Evolutionary conservation across 352 stramenopile species (phyloP), one percentile per base, ranked within the genome.

Genomic region (Globisporangium barbulae): DNA sequence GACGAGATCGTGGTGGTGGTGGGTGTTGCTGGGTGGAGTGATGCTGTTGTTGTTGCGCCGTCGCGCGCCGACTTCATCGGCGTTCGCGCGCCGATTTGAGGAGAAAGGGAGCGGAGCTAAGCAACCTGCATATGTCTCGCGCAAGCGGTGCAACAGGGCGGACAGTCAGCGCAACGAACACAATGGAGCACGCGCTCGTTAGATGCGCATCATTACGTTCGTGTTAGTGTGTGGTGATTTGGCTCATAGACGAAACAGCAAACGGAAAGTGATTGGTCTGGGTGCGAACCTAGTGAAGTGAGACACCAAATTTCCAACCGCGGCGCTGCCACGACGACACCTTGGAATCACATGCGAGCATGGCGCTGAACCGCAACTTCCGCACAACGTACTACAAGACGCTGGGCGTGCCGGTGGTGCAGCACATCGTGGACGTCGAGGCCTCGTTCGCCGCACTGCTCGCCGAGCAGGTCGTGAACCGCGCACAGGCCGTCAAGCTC

Each of bases 301-400:
- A 45, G 21, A 48, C 42, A 48, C 4, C 42, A 21, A n/a, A 48
- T 22, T 48, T 21, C 10, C 42, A 9, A 15, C 9, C 9, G 17
- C 42, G 6, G 9, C 42, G 9, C n/a, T n/a, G n/a, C 13, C 13
- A 45, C 13, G 8, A n/a, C 42, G 22, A n/a, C 17, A 25, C 13
- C 19, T n/a, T 45, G 39, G 12, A 45, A 22, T 28, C 25, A 28
- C 25, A 28, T 21, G 19, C 19, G 19, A 41, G 15, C 13, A 93
- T 92, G 85, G 66, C 83, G 61, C 64, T 90, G 53, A 90, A 69
- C 62, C 70, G 78, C 58, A 94, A 94, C 69, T 91, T 94, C 70
- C 83, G 83, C 47, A 91, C 81, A 69, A 92, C 83, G 42, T 94
- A 94, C 68, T 94, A 94, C 71, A 94, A 94, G 76, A 94, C 82